Evolutionary conservation across 805 yeast genomes (phyloP), one percentile per base, ranked within the genome.

Genomic region (Teunomyces barrocoloradensis): DNA sequence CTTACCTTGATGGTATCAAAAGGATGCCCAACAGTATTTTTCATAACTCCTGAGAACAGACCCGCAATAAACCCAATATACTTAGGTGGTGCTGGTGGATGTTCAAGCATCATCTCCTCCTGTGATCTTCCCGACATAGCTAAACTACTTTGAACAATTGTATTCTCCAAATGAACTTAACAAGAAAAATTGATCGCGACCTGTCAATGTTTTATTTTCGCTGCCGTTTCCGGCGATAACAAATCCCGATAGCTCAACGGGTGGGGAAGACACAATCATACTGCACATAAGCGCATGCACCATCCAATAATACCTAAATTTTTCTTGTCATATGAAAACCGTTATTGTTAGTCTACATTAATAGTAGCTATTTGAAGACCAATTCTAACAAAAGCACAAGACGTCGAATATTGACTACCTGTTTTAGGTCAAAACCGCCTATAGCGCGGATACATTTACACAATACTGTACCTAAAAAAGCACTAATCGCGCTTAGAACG

Each of bases 11-110:
- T 83, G 1, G 96, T 87, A 64, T 90, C 97, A 56, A 90, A 88
- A 9, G 97, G 96, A 64, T 89, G 97, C 2, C 97, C 97, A 7
- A 90, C 96, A 0, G 85, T 82, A 56, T 90, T 87, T 62, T 90
- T 90, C 57, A 88, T 85, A 20, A 88, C 80, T 18, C 97, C 97
- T 0, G 92, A 84, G 60, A 87, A 87, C 59, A 87, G 81, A 6
- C 97, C 97, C 2, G 96, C 96, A 18, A 89, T 78, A 60, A 89
- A 90, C 17, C 96, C 96, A 50, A 84, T 77, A 54, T 78, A 80
- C 47, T 60, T 65, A 9, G 84, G 80, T 1, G 82, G 80, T 5
- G 66, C 64, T 11, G 47, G 44, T 12, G 30, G 53, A 17, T 39
- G 18, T 11, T 42, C 44, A 34, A 30, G 20, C 30, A 30, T n/a